Evolutionary conservation across 805 yeast genomes (phyloP).

Genomic region (Ogataea degrootiae): DNA sequence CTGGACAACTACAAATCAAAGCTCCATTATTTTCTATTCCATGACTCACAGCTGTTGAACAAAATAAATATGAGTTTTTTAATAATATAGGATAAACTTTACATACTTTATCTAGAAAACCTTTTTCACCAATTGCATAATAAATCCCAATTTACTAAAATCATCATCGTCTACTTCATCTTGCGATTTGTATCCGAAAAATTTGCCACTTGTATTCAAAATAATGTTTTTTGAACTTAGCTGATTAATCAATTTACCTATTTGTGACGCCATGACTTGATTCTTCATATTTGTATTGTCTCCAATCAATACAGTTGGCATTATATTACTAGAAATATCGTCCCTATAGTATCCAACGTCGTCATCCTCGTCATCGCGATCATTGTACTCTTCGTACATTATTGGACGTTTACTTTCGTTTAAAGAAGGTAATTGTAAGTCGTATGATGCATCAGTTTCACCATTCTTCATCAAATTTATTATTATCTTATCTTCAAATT

Average conservation of each 20-base stretch:
- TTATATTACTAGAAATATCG: slow-evolving; percentile 9
- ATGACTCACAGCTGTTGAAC: too few species aligned
- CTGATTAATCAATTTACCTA: slow-evolving; percentile 38
- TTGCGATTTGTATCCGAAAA: slow-evolving; percentile 30
- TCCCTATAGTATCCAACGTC: slow-evolving; percentile 22
- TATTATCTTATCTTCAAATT: slow-evolving; percentile 37
- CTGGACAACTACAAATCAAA: too few species aligned
- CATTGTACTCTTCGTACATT: slow-evolving; percentile 7
- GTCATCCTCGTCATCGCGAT: slow-evolving; percentile 13
- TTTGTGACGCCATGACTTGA: slow-evolving; percentile 42
- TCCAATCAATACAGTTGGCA: slow-evolving; percentile 37
- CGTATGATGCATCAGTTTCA: slow-evolving; percentile 44
- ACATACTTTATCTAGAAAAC: too few species aligned
- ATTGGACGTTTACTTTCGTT: slow-evolving; percentile 13
- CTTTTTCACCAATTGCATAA: slow-evolving; percentile 10
- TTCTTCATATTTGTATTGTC: slow-evolving; percentile 42
- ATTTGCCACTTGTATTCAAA: slow-evolving; percentile 41
- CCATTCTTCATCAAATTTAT: slow-evolving; percentile 40
- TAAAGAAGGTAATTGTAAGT: slow-evolving; percentile 30
- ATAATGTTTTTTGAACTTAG: slow-evolving; percentile 36
- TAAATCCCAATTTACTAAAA: slow-evolving; percentile 36
- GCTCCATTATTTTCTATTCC: too few species aligned
- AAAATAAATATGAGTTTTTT: too few species aligned
- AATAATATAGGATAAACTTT: too few species aligned
- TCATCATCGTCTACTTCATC: slow-evolving; percentile 34